Conservation (phyloP, 306 rosid genomes). For the Vigna trinervia region DNA sequence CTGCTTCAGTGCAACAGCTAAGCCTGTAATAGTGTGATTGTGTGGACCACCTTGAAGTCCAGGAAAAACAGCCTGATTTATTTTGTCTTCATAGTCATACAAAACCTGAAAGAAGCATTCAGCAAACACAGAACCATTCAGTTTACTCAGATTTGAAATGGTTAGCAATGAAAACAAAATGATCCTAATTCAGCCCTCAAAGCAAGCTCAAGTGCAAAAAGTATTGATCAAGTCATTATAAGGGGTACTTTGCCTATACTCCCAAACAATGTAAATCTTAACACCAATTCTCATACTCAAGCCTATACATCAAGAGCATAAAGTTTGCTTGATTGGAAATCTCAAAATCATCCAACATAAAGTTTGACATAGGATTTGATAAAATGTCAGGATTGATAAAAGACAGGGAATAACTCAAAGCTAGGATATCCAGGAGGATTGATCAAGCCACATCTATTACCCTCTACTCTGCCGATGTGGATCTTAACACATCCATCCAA, state of each 20-base stretch:
- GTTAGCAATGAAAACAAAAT: not conserved
- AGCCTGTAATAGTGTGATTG: slow-evolving; percentile 86
- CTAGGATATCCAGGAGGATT: not conserved
- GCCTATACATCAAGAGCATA: not conserved
- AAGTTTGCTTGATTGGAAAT: not conserved
- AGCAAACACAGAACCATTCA: slow-evolving; percentile 34
- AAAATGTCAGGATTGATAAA: not conserved
- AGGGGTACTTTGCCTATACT: not conserved
- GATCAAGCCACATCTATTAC: not conserved
- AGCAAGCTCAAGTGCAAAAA: not conserved
- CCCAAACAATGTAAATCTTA: slow-evolving; percentile 2
- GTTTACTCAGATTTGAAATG: slow-evolving; percentile 39
- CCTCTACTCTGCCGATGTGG: not conserved
- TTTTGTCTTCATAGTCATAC: slow-evolving; percentile 82
- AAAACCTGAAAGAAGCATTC: slow-evolving; percentile 59
- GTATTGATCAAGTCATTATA: not conserved
- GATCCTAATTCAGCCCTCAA: slow-evolving; percentile 3
- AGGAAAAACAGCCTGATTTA: slow-evolving; percentile 93
- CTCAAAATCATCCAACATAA: not conserved
- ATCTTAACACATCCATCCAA: slow-evolving; percentile 35
- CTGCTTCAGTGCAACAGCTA: slow-evolving; percentile 95
- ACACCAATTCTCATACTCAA: slow-evolving; percentile 5
- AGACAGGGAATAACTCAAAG: not conserved
- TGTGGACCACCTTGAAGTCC: slow-evolving; percentile 99
- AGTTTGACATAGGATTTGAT: not conserved